Conservation (phyloP, 192 early-diverging fungal species). For the Podila epigama region DNA sequence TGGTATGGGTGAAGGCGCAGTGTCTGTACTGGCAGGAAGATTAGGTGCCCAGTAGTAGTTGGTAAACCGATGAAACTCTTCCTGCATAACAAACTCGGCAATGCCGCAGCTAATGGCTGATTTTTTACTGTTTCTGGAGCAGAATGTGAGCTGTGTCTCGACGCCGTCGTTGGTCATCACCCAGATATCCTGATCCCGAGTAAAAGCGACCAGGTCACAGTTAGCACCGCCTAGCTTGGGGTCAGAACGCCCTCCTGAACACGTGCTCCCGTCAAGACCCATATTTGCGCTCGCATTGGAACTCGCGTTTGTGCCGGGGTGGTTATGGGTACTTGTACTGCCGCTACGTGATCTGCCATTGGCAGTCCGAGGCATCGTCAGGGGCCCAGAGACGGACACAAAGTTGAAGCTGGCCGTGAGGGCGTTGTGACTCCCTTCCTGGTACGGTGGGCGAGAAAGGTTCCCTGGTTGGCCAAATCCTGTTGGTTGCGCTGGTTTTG, state of each 20-base stretch:
- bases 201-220: constrained; percentile 61
- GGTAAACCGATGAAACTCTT: constrained; percentile 72
- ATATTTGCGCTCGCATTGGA: constrained; percentile 13
- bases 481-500: constrained; percentile 11
- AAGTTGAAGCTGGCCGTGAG: constrained; percentile 28
- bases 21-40: not conserved
- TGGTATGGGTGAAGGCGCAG: not conserved
- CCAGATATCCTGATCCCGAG: constrained; percentile 70
- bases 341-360: too few relatives aligned
- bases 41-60: constrained; percentile 68
- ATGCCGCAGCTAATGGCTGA: constrained; percentile 61
- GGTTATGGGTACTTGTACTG: too few relatives aligned
- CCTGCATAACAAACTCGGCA: constrained; percentile 79
- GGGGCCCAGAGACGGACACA: constrained; percentile 37
- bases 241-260: constrained; percentile 47
- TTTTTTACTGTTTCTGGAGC: constrained; percentile 47
- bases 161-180: constrained; percentile 55
- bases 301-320: not conserved
- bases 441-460: constrained; percentile 6
- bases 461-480: not conserved
- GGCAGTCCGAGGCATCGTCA: constrained; percentile 28
- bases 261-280: constrained; percentile 15
- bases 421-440: constrained; percentile 21
- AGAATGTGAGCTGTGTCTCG: constrained; percentile 68
- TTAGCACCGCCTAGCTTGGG: constrained; percentile 65